phyloP scores from a whole-genome alignment of 163 green algal species.

The Prototheca wickerhamii region DNA sequence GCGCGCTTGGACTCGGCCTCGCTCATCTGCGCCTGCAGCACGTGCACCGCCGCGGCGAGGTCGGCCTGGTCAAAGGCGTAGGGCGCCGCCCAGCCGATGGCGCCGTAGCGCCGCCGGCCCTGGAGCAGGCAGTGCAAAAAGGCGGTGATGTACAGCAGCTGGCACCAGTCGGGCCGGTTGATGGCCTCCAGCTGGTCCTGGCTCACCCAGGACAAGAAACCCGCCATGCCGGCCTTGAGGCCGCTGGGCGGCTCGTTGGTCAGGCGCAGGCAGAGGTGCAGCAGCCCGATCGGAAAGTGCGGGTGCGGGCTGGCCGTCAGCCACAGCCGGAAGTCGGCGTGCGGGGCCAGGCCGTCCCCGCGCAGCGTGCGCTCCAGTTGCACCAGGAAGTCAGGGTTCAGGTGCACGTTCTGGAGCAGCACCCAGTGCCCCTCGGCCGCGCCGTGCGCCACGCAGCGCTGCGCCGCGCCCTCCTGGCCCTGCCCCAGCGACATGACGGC shows the following conservation, averaged over 20 bases:
- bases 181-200: constrained; percentile 86
- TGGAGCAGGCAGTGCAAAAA: constrained; percentile 85
- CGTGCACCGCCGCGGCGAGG: constrained; percentile 75
- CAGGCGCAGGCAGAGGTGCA: constrained; percentile 66
- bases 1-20: constrained; percentile 68
- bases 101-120: constrained; percentile 88
- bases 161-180: constrained; percentile 67
- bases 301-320: constrained; percentile 87
- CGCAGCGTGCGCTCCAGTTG: not conserved
- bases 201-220: constrained; percentile 76
- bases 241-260: constrained; percentile 88
- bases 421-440: constrained; percentile 85
- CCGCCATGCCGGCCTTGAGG: constrained; percentile 77
- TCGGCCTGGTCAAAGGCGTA: constrained; percentile 95
- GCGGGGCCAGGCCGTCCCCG: not conserved
- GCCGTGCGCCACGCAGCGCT: constrained; percentile 76
- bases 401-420: constrained; percentile 94
- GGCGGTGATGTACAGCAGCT: constrained; percentile 87
- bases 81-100: constrained; percentile 88
- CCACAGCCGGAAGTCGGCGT: constrained; percentile 89
- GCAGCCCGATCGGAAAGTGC: constrained; percentile 88
- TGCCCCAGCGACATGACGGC: constrained; percentile 90
- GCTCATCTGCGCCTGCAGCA: constrained; percentile 84
- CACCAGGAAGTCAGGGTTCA: constrained; percentile 75
- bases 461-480: constrained; percentile 86